Base-by-base conservation (phyloP, 1,139 yeast genomes). In the Zygoascus meyerae region DNA sequence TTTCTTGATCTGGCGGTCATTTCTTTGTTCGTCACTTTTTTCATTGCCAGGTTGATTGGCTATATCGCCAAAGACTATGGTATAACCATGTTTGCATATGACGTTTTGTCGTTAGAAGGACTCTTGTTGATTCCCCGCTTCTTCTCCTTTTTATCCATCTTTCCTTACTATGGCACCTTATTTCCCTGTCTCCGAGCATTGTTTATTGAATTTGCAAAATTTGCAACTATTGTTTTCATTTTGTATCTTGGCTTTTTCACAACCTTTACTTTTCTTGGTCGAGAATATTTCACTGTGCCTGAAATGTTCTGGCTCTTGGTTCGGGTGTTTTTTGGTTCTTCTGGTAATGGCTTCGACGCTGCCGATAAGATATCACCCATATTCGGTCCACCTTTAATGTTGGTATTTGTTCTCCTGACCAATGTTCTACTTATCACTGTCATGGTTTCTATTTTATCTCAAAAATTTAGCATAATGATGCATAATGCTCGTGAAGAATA, bases 121-220 rank as follows among this genome's bases (percentile, higher is more conserved):
- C 53, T 63, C 31, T 38, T 64, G 17, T 55, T 64, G 14, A 63
- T 64, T 7, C 68, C 68, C 1, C 50, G 68, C 18, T 56, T 61
- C 37, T 63, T 63, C 43, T 64, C 68, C 2, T 57, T 58, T 31
- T 48, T 64, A 34, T 53, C 66, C 2, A 53, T 64, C n/a, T 54
- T 55, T 33, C 68, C 67, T 10, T 64, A 64, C 47, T 64, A 60
- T 49, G 68, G 68, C 3, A 64, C 68, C 1, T 50, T 64, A 14
- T 49, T 64, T 7, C 68, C 67, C 2, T 64, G 68, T 45, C 50
- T 64, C 33, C 55, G 60, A 33, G 62, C 58, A 37, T 55, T 65
- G 53, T 56, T 62, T 10, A 56, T 57, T 18, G 68, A 65, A 44
- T 62, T 64, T 43, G 44, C 60, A 49, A 64, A 65, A 49, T 61